Percentiles rank a stretch among this genome's conserved stretches.
Conservation (phyloP, 208 protist genomes). For the Phytomonas sp. region DNA sequence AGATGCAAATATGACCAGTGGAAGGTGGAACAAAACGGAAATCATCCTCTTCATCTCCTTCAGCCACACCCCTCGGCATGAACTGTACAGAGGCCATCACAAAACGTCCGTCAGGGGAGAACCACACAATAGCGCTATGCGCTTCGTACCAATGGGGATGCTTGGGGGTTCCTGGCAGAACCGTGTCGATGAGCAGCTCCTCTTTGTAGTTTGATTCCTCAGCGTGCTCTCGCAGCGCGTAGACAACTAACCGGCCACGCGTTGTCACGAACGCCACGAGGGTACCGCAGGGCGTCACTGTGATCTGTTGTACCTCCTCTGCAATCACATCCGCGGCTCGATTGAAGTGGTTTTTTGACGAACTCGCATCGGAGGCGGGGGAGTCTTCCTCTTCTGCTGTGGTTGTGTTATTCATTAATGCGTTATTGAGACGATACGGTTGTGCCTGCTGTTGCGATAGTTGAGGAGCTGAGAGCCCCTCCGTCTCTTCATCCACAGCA, state of each 20-base stretch:
- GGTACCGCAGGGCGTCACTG: conserved; percentile 38
- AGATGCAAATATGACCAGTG: conserved; percentile 50
- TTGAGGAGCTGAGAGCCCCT: neutral
- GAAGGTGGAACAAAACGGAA: conserved; percentile 6
- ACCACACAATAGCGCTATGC: conserved; percentile 29
- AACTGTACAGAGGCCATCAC: conserved; percentile 56
- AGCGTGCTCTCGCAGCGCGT: conserved; percentile 25
- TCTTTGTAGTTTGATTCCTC: conserved; percentile 25
- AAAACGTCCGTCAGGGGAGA: conserved; percentile 59
- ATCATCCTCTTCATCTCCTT: conserved; percentile 3
- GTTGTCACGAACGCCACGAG: conserved; percentile 66
- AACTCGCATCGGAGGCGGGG: conserved; percentile 19
- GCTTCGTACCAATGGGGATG: conserved; percentile 61
- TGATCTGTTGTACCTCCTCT: conserved; percentile 65
- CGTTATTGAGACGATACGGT: neutral
- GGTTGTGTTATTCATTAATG: neutral
- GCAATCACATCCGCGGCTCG: conserved; percentile 29
- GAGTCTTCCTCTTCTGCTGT: conserved; percentile 16
- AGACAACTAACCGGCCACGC: conserved; percentile 49
- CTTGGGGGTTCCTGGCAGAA: conserved; percentile 18
- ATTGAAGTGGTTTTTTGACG: conserved; percentile 38
- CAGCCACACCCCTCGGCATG: conserved; percentile 12
- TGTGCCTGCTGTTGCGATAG: neutral
- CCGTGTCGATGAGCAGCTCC: conserved; percentile 33
- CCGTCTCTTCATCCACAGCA: conserved; percentile 13